Conservation (phyloP, 768 basidiomycete species). For the Tylopilus sp. region DNA sequence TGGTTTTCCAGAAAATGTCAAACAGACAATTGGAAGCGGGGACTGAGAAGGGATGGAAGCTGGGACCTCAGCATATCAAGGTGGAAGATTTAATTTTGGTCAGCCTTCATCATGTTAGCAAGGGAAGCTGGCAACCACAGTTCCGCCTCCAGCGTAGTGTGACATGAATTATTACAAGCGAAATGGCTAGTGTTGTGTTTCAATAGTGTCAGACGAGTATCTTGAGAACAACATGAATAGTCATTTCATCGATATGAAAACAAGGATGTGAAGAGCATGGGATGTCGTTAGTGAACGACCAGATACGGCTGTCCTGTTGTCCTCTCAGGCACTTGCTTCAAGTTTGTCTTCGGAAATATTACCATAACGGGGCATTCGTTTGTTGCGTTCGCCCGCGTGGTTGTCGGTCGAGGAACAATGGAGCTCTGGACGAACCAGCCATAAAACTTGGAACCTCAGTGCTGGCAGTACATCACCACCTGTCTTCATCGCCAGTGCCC, state of each 20-base stretch:
- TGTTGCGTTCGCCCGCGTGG: conserved; percentile 6
- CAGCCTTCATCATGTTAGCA: conserved; percentile 74
- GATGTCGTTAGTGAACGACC: neutral
- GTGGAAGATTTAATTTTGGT: conserved; percentile 67
- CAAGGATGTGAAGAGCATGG: neutral
- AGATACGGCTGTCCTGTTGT: conserved; percentile 5
- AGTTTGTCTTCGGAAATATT: neutral
- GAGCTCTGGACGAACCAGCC: neutral
- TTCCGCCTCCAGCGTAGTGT: conserved; percentile 41
- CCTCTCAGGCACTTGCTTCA: too few species aligned
- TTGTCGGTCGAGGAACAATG: conserved; percentile 17
- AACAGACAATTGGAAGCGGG: conserved; percentile 51
- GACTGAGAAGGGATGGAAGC: conserved; percentile 50
- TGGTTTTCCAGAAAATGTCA: conserved; percentile 44
- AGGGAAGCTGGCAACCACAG: conserved; percentile 77
- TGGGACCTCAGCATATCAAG: conserved; percentile 52
- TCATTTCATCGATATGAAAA: neutral
- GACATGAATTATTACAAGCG: neutral
- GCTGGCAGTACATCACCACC: neutral
- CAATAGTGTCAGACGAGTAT: too few species aligned
- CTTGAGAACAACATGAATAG: neutral
- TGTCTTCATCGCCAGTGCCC: neutral
- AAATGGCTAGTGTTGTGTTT: neutral
- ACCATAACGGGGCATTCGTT: conserved; percentile 10
- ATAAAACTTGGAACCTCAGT: conserved; percentile 19